phyloP scores from a whole-genome alignment of 1,284 basidiomycete species.

The Fistulina hepatica region DNA sequence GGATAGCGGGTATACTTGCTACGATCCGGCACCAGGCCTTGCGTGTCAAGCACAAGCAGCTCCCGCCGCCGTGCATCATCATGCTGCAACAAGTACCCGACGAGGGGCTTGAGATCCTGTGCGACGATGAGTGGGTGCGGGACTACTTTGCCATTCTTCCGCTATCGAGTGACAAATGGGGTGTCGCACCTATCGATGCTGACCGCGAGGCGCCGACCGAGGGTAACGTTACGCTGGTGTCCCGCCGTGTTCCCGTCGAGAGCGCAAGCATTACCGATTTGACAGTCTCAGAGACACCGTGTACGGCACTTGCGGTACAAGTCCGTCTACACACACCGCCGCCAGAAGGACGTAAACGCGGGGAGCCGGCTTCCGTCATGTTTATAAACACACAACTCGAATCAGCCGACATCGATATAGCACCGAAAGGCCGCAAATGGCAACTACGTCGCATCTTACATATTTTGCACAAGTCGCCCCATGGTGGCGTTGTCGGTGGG shows the following conservation, averaged over 20 bases:
- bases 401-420: no score
- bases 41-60: slow-evolving; percentile 34
- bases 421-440: no score
- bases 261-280: slow-evolving; percentile 37
- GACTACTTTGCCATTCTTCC: slow-evolving; percentile 48
- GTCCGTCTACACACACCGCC: slow-evolving; percentile 33
- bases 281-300: slow-evolving; percentile 34
- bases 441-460: no score
- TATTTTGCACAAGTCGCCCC: no score
- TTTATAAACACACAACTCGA: slow-evolving; percentile 64
- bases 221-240: slow-evolving; percentile 56
- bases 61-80: slow-evolving; percentile 42
- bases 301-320: slow-evolving; percentile 49
- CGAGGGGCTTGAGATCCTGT: slow-evolving; percentile 33
- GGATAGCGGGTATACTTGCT: slow-evolving; percentile 35
- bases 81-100: slow-evolving; percentile 54
- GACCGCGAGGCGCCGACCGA: no score
- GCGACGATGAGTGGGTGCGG: slow-evolving; percentile 49
- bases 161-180: slow-evolving; percentile 40
- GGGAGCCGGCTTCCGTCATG: slow-evolving; percentile 24
- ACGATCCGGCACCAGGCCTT: slow-evolving; percentile 44
- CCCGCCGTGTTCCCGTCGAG: slow-evolving; percentile 39
- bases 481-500: no score
- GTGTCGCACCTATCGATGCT: slow-evolving; percentile 27
- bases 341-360: slow-evolving; percentile 27